Base-by-base conservation (phyloP, 2,329 filamentous ascomycete genomes). In the Fusarium veterinarium region DNA sequence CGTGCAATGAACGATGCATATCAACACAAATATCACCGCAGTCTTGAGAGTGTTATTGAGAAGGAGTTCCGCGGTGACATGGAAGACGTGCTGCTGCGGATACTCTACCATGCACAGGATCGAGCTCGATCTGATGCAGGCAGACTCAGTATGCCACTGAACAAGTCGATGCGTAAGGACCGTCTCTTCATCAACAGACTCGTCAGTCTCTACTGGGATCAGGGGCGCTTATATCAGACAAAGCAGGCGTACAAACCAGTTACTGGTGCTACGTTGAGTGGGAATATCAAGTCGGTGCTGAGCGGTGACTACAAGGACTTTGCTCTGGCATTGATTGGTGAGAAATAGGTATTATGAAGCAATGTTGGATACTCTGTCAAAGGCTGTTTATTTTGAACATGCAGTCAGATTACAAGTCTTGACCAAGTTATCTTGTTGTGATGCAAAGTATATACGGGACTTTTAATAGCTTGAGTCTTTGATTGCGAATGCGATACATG, bases 181-280 rank as follows among this genome's bases (percentile, higher is more conserved):
- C 62, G 69, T 2, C 68, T 80, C 3, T 79, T 82, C 28, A 81
- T 80, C 64, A 78, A 82, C 48, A 76, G 79, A 9, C 51, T 81
- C 6, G 72, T 80, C 4, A 76, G 71, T 38, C 61, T 82, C 3
- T 81, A 81, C 58, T 80, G 80, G 80, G 76, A 81, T n/a, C 74
- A 71, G 7, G 59, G 49, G 8, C 70, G 80, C 0, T 48, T 81
- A 10, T 65, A 76, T 5, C 74, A 73, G 12, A 76, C 78, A 1
- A 80, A 91, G 84, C 92, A 87, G 83, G 83, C 90, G 77, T 83
- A 91, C 79, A 87, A 88, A 76, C 87, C 84, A 66, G 84, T 89
- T 28, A 88, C 89, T 65, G 88, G 88, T 11, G 86, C 90, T 69
- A 77, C 83, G 10, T 91, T 81, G 12, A 57, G 59, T 4, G 72